Conservation (phyloP, 164 flowering plant genomes). For the Taxillus chinensis region DNA sequence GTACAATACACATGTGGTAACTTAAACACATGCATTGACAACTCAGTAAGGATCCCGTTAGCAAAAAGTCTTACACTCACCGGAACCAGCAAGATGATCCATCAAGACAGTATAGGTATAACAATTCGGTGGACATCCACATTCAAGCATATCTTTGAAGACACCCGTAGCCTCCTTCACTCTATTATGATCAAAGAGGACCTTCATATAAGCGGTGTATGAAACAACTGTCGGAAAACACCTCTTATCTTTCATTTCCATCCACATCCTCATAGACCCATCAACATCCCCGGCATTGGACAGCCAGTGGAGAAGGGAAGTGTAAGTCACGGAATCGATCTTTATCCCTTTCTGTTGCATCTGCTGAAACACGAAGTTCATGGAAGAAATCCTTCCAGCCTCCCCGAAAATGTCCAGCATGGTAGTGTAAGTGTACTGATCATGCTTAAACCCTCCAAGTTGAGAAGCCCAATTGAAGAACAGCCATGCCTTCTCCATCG, state of each 20-base stretch:
- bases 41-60: not conserved
- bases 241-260: constrained; percentile 60
- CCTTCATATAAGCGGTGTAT: constrained; percentile 86
- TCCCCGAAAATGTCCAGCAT: constrained; percentile 95
- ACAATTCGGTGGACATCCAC: constrained; percentile 67
- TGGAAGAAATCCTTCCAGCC: constrained; percentile 75
- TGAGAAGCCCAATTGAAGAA: constrained; percentile 70
- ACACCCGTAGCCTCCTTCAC: constrained; percentile 54
- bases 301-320: constrained; percentile 78
- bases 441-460: constrained; percentile 65
- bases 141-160: constrained; percentile 72
- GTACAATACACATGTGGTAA: too few species aligned
- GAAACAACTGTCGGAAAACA: constrained; percentile 76
- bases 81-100: constrained; percentile 68
- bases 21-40: not conserved
- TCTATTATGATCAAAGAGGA: constrained; percentile 50
- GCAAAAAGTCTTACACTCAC: constrained; percentile 27
- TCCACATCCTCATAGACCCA: constrained; percentile 56
- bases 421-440: constrained; percentile 85
- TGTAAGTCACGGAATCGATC: constrained; percentile 72
- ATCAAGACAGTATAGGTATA: constrained; percentile 77
- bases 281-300: constrained; percentile 69
- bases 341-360: constrained; percentile 68
- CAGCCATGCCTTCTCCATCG: constrained; percentile 86
- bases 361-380: constrained; percentile 57